Percentiles rank a stretch among this genome's conserved stretches.
phyloP scores from a whole-genome alignment of 1,139 yeast genomes.

The Pichia sp. region DNA sequence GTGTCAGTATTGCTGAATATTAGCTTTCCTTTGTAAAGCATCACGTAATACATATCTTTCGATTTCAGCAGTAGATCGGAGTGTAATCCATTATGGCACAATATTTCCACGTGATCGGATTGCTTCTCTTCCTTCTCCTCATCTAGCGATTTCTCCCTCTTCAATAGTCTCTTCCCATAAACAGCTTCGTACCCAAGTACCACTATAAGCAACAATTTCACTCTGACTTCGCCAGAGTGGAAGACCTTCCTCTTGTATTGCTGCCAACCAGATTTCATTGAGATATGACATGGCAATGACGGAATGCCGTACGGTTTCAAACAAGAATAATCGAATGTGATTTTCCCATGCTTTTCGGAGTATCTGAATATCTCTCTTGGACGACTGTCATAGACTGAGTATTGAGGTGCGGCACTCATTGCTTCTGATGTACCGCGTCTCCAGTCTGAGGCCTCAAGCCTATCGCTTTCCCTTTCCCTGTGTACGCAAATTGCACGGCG shows the following conservation, averaged over 20 bases:
- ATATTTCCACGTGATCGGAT: slow-evolving; percentile 4
- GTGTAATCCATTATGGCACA: slow-evolving; percentile 16
- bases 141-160: neutral
- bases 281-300: no score
- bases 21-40: slow-evolving; percentile 12
- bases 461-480: no score
- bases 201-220: slow-evolving; percentile 6
- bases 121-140: neutral
- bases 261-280: no score
- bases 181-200: slow-evolving; percentile 10
- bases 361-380: slow-evolving; percentile 7
- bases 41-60: slow-evolving; percentile 11
- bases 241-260: neutral
- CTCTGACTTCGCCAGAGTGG: slow-evolving; percentile 6
- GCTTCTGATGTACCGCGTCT: no score
- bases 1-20: slow-evolving; percentile 13
- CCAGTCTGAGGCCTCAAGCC: no score
- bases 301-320: no score
- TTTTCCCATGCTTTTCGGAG: neutral
- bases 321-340: slow-evolving; percentile 2
- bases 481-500: no score
- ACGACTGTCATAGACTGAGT: no score
- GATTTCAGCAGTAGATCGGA: slow-evolving; percentile 10
- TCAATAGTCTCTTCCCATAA: neutral
- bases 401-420: no score